Evolutionary conservation across 768 basidiomycete species (phyloP).

Genomic region (Lactarius psammicola): DNA sequence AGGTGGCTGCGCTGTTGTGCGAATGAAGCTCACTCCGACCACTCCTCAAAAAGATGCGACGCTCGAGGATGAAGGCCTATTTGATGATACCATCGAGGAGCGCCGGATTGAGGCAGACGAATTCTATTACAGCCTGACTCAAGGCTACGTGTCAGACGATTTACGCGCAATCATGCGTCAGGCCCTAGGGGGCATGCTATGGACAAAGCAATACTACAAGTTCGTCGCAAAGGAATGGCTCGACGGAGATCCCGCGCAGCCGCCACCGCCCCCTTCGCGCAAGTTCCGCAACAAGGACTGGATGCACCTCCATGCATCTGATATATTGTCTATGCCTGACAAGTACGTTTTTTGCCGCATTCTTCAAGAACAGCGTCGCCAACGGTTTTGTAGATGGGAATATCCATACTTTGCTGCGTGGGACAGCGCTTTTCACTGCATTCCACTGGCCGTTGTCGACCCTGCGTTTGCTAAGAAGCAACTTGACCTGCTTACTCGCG

Average conservation of each 20-base stretch:
- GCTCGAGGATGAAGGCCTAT: conserved; percentile 82
- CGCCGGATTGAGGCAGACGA: conserved; percentile 93
- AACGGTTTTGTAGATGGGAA: conserved; percentile 68
- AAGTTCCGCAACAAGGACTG: conserved; percentile 91
- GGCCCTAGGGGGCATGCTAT: conserved; percentile 94
- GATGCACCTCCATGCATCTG: conserved; percentile 93
- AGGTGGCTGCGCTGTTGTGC: conserved; percentile 93
- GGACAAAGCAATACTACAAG: conserved; percentile 97
- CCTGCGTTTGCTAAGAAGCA: conserved; percentile 97
- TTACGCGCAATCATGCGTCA: conserved; percentile 95
- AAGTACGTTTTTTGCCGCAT: conserved; percentile 56
- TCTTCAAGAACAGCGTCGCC: background rate
- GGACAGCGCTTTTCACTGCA: conserved; percentile 99
- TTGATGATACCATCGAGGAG: conserved; percentile 88
- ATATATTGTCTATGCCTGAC: conserved; percentile 98
- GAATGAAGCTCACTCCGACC: conserved; percentile 84
- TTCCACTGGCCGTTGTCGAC: conserved; percentile 95
- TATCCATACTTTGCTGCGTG: conserved; percentile 99
- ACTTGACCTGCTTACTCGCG: conserved; percentile 90
- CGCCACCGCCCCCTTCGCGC: conserved; percentile 87
- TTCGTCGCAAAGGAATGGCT: conserved; percentile 98
- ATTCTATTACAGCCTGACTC: conserved; percentile 80
- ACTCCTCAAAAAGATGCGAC: conserved; percentile 73
- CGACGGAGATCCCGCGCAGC: conserved; percentile 93
- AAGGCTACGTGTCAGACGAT: conserved; percentile 88